Percentiles rank a stretch among this genome's conserved stretches.
Evolutionary conservation across 768 basidiomycete species (phyloP).

Genomic region (Rossbeevera mucosa): DNA sequence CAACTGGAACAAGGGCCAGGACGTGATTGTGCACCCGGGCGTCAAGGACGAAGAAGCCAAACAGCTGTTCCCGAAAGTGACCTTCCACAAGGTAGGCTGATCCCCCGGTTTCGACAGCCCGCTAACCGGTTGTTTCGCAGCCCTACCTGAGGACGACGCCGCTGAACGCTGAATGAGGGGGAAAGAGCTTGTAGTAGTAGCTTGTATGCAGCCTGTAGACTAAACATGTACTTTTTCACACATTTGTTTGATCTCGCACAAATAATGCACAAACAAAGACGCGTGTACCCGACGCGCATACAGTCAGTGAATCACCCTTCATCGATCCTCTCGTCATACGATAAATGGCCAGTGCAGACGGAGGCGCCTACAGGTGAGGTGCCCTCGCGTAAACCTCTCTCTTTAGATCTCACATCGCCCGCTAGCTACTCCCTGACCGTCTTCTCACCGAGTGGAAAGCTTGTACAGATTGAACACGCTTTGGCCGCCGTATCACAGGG

Average conservation of each 20-base stretch:
- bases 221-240: conserved; percentile 4
- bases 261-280: conserved; percentile 26
- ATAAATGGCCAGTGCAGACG: conserved; percentile 75
- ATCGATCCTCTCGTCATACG: conserved; percentile 11
- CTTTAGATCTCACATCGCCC: conserved; percentile 15
- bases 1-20: conserved; percentile 92
- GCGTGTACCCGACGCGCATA: conserved; percentile 30
- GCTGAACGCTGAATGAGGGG: conserved; percentile 23
- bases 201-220: not conserved
- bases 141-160: conserved; percentile 85
- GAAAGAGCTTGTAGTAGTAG: not conserved
- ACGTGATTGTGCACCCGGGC: conserved; percentile 87
- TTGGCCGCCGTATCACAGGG: conserved; percentile 93
- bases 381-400: conserved; percentile 16
- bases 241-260: conserved; percentile 21
- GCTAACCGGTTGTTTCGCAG: conserved; percentile 6
- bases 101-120: not conserved
- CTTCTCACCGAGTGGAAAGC: conserved; percentile 97
- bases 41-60: conserved; percentile 88
- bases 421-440: conserved; percentile 96
- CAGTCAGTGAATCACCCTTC: conserved; percentile 9
- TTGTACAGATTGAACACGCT: conserved; percentile 99
- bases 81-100: conserved; percentile 64
- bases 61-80: conserved; percentile 82
- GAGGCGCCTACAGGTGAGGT: conserved; percentile 69